A percentile compares a stretch with the other conserved stretches of the same genome.
Conservation (phyloP, 768 basidiomycete species). For the Lactifluus pinguis region DNA sequence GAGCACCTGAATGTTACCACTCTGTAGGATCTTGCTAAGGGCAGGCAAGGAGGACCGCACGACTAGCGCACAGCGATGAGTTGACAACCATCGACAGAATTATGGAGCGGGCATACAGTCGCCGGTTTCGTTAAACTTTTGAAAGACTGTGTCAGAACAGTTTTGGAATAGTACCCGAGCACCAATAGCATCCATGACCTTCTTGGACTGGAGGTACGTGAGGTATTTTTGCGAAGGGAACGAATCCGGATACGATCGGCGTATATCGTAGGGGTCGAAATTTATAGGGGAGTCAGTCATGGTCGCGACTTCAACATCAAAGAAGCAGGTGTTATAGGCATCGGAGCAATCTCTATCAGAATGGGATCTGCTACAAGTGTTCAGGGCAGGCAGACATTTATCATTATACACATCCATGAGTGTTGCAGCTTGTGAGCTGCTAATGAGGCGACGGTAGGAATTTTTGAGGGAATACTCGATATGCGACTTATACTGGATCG, state of each 20-base stretch:
- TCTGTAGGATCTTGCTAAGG: background rate
- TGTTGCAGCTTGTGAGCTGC: background rate
- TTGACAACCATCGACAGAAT: background rate
- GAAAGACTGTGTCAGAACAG: constrained; percentile 28
- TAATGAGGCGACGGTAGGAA: constrained; percentile 20
- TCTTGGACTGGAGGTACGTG: constrained; percentile 17
- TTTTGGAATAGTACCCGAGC: constrained; percentile 30
- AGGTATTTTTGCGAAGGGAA: constrained; percentile 32
- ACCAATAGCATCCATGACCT: constrained; percentile 26
- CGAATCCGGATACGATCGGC: constrained; percentile 27
- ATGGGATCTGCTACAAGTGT: constrained; percentile 35
- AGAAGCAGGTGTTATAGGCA: constrained; percentile 41
- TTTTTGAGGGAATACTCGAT: constrained; percentile 39
- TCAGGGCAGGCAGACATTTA: constrained; percentile 39
- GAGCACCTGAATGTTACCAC: constrained; percentile 32
- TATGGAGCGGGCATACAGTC: constrained; percentile 35
- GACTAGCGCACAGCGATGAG: constrained; percentile 25
- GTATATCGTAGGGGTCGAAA: constrained; percentile 40
- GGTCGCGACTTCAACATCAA: constrained; percentile 36
- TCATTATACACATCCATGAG: background rate
- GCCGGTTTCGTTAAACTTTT: constrained; percentile 32
- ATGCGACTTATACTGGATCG: constrained; percentile 42
- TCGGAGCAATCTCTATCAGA: constrained; percentile 37
- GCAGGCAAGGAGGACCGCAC: background rate
- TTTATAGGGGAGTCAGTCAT: constrained; percentile 30